phyloP scores from a whole-genome alignment of 345 rosid genomes.

The Hibiscus syriacus region DNA sequence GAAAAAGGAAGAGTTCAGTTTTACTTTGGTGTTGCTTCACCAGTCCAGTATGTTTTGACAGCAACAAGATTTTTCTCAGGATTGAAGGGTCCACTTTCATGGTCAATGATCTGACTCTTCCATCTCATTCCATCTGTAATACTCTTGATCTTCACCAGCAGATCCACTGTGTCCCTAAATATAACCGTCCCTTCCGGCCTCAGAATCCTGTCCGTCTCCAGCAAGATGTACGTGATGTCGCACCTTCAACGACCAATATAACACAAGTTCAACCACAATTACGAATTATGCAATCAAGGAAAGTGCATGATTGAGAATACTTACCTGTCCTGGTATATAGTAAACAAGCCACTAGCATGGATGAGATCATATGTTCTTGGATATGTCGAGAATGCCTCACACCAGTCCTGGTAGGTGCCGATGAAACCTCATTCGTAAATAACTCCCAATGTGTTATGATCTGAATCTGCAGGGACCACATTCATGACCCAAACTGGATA shows the following conservation, averaged over 20 bases:
- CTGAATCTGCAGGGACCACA: conserved; percentile 61
- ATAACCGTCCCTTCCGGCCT: conserved; percentile 96
- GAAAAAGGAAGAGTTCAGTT: conserved; percentile 4
- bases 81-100: conserved; percentile 91
- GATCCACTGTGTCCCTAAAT: conserved; percentile 85
- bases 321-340: conserved; percentile 77
- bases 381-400: conserved; percentile 94
- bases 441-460: conserved; percentile 72
- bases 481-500: conserved; percentile 95
- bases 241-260: conserved; percentile 44
- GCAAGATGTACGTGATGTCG: conserved; percentile 60
- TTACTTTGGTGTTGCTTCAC: conserved; percentile 32
- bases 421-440: conserved; percentile 81
- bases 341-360: conserved; percentile 76
- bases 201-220: conserved; percentile 94
- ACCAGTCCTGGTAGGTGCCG: conserved; percentile 93
- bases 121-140: conserved; percentile 83
- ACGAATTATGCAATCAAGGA: neutral
- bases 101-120: conserved; percentile 73
- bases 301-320: conserved; percentile 6
- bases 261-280: conserved; percentile 8
- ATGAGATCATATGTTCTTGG: conserved; percentile 96
- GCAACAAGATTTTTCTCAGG: conserved; percentile 91
- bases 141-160: conserved; percentile 58
- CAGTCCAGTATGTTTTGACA: conserved; percentile 87